Conservation (phyloP, 208 protist genomes). For the Crithidia acanthocephali region DNA sequence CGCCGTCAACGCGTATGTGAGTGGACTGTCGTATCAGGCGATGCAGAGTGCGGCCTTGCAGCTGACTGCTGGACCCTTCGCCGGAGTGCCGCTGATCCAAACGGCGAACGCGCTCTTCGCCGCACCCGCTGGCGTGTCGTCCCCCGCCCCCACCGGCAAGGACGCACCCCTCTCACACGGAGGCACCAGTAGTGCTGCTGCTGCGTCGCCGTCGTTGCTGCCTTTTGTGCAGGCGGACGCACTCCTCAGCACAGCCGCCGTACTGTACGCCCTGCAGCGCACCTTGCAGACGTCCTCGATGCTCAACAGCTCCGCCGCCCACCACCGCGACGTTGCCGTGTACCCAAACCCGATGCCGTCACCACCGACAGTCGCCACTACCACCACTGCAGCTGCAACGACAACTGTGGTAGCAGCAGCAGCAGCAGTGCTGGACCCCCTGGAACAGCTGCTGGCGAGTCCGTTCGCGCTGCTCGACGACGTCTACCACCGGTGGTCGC, state of each 20-base stretch:
- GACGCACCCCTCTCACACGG: not conserved
- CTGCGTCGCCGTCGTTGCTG: constrained; percentile 13
- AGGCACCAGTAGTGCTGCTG: not conserved
- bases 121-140: not conserved
- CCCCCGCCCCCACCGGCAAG: not conserved
- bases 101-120: constrained; percentile 23
- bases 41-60: constrained; percentile 27
- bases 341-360: not conserved
- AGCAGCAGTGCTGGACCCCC: constrained; percentile 9
- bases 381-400: not conserved
- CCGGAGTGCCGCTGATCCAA: constrained; percentile 29
- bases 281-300: constrained; percentile 15
- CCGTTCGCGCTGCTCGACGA: constrained; percentile 39
- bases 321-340: not conserved
- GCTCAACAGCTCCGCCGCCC: constrained; percentile 1
- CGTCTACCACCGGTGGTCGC: constrained; percentile 32
- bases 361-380: not conserved
- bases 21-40: constrained; percentile 18
- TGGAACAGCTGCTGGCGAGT: constrained; percentile 32
- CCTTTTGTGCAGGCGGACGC: constrained; percentile 32
- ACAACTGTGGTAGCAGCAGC: not conserved
- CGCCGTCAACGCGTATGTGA: not conserved
- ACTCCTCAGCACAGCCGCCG: constrained; percentile 10
- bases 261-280: constrained; percentile 23
- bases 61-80: constrained; percentile 31